phyloP scores from a whole-genome alignment of 192 early-diverging fungal species.

The Chytriomyces sp. region DNA sequence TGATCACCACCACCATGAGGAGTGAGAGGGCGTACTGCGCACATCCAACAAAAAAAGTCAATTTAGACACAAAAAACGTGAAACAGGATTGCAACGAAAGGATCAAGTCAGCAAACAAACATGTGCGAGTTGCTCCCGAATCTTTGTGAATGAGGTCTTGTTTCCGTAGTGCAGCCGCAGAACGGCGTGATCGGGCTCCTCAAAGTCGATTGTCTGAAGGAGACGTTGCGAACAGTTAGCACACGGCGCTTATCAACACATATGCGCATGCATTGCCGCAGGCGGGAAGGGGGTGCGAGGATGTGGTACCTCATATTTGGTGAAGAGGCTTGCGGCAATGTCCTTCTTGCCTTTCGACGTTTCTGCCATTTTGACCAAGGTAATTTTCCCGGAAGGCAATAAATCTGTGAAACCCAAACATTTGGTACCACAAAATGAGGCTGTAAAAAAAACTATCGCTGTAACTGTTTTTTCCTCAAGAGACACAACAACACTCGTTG shows the following conservation, averaged over 20 bases:
- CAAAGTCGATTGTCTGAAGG: slow-evolving; percentile 49
- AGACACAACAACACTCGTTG: too few relatives aligned
- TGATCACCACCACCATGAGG: slow-evolving; percentile 31
- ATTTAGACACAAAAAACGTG: slow-evolving; percentile 8
- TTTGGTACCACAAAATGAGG: too few relatives aligned
- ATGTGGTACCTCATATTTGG: not conserved
- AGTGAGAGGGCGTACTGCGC: slow-evolving; percentile 38
- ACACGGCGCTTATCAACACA: not conserved
- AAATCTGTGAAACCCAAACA: too few relatives aligned
- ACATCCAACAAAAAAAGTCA: slow-evolving; percentile 22
- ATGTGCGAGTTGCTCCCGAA: not conserved
- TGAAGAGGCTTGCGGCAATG: not conserved
- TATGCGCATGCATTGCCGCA: too few relatives aligned
- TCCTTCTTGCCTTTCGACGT: not conserved
- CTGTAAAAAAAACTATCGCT: too few relatives aligned
- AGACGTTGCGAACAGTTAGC: not conserved
- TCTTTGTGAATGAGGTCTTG: slow-evolving; percentile 9
- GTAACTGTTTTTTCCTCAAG: too few relatives aligned
- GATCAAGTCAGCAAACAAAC: not conserved
- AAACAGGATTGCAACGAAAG: not conserved
- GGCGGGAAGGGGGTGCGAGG: not conserved
- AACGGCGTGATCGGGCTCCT: slow-evolving; percentile 45
- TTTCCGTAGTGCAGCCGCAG: slow-evolving; percentile 39
- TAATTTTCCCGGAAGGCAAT: too few relatives aligned
- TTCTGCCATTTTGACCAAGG: too few relatives aligned